Percentiles rank a stretch among this genome's conserved stretches.
These are phyloP conservation scores for Pezicula rhizophila DNA, from an alignment of 2,329 filamentous ascomycete species.

Conservation along the genomic window DNA sequence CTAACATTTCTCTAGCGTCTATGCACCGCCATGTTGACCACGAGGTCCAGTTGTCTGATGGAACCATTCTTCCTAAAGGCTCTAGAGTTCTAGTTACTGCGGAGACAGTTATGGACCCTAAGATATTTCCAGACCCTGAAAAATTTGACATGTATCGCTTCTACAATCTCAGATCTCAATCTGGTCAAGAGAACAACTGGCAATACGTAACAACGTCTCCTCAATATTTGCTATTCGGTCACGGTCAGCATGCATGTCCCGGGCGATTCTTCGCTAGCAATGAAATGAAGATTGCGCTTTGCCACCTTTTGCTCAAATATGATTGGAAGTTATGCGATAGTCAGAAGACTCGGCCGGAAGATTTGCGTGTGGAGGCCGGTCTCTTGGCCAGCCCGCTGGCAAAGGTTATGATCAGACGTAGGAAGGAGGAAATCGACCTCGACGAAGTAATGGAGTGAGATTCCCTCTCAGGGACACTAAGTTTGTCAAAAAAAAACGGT, in stretches of 20 bases:
- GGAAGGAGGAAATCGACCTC: neutral
- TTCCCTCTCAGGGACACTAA: no score
- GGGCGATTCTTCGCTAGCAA: slow-evolving; percentile 32
- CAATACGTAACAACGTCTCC: slow-evolving; percentile 27
- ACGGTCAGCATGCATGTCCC: slow-evolving; percentile 35
- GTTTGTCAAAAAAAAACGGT: no score
- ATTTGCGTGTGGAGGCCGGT: neutral
- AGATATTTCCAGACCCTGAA: slow-evolving; percentile 1
- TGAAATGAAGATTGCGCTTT: slow-evolving; percentile 29
- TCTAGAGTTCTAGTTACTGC: no score
- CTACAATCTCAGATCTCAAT: slow-evolving; percentile 3
- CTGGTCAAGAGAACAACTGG: slow-evolving; percentile 14
- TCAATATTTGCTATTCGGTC: slow-evolving; percentile 28
- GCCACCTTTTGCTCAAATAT: slow-evolving; percentile 26
- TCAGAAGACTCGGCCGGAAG: slow-evolving; percentile 49
- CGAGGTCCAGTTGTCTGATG: no score
- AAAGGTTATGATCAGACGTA: neutral
- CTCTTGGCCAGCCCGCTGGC: neutral
- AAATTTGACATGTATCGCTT: slow-evolving; percentile 8
- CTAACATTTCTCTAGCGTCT: no score
- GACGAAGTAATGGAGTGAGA: neutral
- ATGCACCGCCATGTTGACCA: no score
- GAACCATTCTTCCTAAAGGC: no score
- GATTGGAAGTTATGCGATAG: slow-evolving; percentile 34
- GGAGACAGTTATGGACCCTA: neutral